Conservation (phyloP, 1,284 basidiomycete genomes). For the Peniophora sp. region DNA sequence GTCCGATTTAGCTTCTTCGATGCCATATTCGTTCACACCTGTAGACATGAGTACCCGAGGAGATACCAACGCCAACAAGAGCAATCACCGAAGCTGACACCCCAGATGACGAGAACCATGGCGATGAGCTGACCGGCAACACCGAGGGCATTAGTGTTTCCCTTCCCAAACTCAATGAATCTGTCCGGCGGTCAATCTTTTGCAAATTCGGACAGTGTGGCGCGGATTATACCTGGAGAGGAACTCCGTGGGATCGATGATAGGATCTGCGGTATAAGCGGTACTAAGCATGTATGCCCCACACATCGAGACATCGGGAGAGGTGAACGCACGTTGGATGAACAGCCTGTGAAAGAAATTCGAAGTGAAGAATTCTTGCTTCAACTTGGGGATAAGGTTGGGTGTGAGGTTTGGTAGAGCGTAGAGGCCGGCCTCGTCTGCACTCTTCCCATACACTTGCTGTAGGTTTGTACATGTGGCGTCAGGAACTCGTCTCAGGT, state of each 20-base stretch:
- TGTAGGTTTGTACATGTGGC: neutral
- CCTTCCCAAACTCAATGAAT: slow-evolving; percentile 55
- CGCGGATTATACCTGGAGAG: neutral
- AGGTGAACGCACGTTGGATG: slow-evolving; percentile 59
- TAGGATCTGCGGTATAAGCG: slow-evolving; percentile 40
- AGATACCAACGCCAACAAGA: neutral
- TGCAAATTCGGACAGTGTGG: neutral
- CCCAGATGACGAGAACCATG: slow-evolving; percentile 23
- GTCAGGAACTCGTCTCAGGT: slow-evolving; percentile 14
- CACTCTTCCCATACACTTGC: slow-evolving; percentile 32
- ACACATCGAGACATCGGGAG: slow-evolving; percentile 25
- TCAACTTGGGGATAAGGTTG: slow-evolving; percentile 60
- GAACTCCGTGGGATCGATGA: slow-evolving; percentile 72
- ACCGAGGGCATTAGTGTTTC: slow-evolving; percentile 43
- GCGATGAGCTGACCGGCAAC: slow-evolving; percentile 58
- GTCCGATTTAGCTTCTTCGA: slow-evolving; percentile 28
- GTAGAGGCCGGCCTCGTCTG: slow-evolving; percentile 33
- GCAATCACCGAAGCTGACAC: neutral
- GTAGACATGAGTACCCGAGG: slow-evolving; percentile 19
- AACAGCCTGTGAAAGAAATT: slow-evolving; percentile 77
- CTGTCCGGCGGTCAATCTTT: slow-evolving; percentile 29
- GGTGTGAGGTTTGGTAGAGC: slow-evolving; percentile 21
- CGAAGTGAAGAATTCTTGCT: slow-evolving; percentile 73
- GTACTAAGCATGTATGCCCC: slow-evolving; percentile 19
- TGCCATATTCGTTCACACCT: slow-evolving; percentile 73